Evolutionary conservation across 139 green algal genomes (phyloP).

Genomic region (Chlorella sp.): DNA sequence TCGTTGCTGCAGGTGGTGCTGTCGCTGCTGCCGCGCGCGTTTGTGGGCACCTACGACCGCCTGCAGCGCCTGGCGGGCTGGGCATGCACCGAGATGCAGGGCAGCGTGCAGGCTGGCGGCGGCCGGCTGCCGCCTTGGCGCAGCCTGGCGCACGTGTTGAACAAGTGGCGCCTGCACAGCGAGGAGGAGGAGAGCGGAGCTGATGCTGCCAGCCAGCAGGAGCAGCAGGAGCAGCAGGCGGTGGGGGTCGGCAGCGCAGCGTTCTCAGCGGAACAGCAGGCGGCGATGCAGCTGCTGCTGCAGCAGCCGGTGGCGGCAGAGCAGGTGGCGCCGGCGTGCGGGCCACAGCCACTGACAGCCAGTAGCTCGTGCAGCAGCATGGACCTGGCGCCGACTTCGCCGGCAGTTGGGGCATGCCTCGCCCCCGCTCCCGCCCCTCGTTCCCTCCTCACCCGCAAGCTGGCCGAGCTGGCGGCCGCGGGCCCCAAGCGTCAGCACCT

Average conservation of each 20-base stretch:
- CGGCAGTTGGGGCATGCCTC: too few species aligned
- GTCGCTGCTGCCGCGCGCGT: conserved; percentile 25
- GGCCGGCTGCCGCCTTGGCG: conserved; percentile 14
- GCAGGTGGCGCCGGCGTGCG: neutral
- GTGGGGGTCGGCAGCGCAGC: neutral
- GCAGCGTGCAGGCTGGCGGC: neutral
- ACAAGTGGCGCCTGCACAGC: conserved; percentile 23
- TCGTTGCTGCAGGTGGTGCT: neutral
- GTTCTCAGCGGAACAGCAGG: conserved; percentile 28
- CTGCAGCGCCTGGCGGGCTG: conserved; percentile 31
- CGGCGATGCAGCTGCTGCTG: conserved; percentile 24
- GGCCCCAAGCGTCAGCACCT: neutral
- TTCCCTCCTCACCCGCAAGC: conserved; percentile 8
- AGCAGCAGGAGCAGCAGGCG: neutral
- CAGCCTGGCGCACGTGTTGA: conserved; percentile 17
- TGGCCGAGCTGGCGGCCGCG: neutral
- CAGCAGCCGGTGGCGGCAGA: neutral
- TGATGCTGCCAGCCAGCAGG: neutral
- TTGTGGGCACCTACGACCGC: conserved; percentile 30
- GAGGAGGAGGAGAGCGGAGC: neutral
- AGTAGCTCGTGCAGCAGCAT: conserved; percentile 22
- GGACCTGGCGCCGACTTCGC: neutral
- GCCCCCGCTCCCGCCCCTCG: neutral
- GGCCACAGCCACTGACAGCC: neutral
- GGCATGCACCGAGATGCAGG: conserved; percentile 23